Evolutionary conservation across 345 rosid genomes (phyloP).

Genomic region (Gossypium herbaceum): DNA sequence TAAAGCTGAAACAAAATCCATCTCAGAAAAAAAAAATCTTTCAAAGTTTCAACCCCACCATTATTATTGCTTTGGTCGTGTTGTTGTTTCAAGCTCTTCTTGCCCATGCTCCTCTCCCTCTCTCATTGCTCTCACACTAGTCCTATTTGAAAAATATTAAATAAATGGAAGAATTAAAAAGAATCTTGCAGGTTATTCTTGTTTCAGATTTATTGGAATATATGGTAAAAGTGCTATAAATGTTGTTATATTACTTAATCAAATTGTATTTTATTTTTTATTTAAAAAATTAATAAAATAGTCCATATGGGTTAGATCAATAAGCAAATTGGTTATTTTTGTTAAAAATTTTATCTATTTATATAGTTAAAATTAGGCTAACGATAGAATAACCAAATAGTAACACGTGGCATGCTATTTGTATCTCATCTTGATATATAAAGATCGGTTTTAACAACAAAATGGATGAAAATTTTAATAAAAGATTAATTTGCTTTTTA

Average conservation of each 20-base stretch:
- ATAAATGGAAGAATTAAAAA: neutral
- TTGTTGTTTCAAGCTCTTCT: neutral
- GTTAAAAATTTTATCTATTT: no score
- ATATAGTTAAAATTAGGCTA: no score
- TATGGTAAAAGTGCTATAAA: no score
- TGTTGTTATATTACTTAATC: no score
- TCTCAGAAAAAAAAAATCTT: slow-evolving; percentile 16
- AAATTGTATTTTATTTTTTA: no score
- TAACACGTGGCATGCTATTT: rapidly evolving
- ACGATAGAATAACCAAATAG: no score
- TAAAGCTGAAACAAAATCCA: slow-evolving; percentile 15
- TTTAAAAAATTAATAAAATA: no score
- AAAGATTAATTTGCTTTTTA: no score
- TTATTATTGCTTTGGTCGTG: slow-evolving; percentile 6
- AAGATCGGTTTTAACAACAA: no score
- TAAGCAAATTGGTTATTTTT: no score
- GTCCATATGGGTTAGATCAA: rapidly evolving
- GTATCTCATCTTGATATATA: no score
- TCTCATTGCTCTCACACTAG: slow-evolving; percentile 12
- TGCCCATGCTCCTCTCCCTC: neutral
- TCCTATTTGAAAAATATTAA: slow-evolving; percentile 4
- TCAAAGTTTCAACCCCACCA: neutral
- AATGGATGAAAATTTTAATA: no score
- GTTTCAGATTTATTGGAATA: neutral
- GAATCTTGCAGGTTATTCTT: neutral